A percentile compares a stretch with the other conserved stretches of the same genome.
These are phyloP conservation scores for Aspergillus saccharolyticus DNA, from an alignment of 495 filamentous ascomycete genomes.

Conservation along the genomic window DNA sequence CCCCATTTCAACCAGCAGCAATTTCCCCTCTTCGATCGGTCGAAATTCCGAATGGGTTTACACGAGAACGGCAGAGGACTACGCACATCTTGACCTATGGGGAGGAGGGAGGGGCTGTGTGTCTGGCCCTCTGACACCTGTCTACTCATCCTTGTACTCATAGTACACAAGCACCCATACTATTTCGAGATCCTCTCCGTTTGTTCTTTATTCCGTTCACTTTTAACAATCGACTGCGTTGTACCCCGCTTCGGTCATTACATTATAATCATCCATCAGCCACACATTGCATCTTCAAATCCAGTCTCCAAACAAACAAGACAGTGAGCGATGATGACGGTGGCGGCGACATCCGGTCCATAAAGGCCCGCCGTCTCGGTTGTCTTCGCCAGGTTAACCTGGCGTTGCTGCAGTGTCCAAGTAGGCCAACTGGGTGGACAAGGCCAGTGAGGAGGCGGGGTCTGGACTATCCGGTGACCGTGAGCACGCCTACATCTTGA, in stretches of 20 bases:
- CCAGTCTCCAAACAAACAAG: background rate
- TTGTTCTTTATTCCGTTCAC: background rate
- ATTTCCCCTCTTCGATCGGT: background rate
- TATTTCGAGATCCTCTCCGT: background rate
- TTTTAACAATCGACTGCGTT: background rate
- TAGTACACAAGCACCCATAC: background rate
- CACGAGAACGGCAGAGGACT: background rate
- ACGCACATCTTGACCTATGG: background rate
- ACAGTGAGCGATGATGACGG: constrained; percentile 1
- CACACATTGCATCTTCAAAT: background rate
- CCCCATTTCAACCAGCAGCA: background rate
- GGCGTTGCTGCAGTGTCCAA: constrained; percentile 22
- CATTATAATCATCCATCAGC: background rate
- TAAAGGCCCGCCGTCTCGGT: background rate
- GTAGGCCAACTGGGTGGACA: constrained; percentile 13
- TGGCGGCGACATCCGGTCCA: constrained; percentile 7
- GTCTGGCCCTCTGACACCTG: background rate
- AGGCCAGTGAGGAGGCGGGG: constrained; percentile 6
- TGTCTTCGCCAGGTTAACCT: constrained; percentile 4
- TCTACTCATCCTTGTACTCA: background rate
- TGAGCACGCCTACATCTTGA: constrained; percentile 27
- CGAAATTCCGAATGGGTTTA: background rate
- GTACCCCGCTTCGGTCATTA: background rate
- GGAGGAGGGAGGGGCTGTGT: background rate
- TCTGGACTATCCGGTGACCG: constrained; percentile 31